Evolutionary conservation across 2,329 filamentous ascomycete genomes (phyloP), one percentile per base, ranked within the genome.

Genomic region (Allantophomopsis cytisporea): DNA sequence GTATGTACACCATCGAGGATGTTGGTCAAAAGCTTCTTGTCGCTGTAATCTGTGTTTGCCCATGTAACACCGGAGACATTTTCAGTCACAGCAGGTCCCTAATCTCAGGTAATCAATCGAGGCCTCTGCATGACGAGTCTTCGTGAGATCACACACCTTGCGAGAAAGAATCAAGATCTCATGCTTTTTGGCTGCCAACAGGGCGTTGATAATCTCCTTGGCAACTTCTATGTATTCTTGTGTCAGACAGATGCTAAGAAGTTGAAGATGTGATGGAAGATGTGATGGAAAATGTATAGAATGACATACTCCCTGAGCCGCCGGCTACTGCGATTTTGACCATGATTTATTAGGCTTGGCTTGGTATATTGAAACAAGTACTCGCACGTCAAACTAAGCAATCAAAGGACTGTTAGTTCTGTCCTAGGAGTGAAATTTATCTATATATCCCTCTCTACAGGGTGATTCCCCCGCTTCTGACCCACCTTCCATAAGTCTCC

Each of bases 161-260:
- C 71, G 59, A 1, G 61, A 68, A 2, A 77, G 51, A 15, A 76
- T 56, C 0, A 60, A 52, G 35, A 78, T 68, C 0, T 72, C 58
- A 41, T 78, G 72, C 39, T 65, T 71, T 8, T 60, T 59, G 3
- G 59, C 57, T 3, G 62, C 61, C 2, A 70, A 47, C 0, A 75
- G 57, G 3, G 54, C 60, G 41, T 74, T 69, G 16, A 75, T 54
- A 8, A 76, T 50, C 48, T 73, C 71, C 33, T 55, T 60, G 2
- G 65, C 67, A 36, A 77, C 64, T 40, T 71, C 71, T 75, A 35
- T 16, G 5, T 10, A 28, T 28, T 3, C 10, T 8, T 3, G 5
- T 10, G 23, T 28, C 11, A 28, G 23, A 8, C 10, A 28, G 23
- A 10, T 28, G 10, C 23, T 28, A 28, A 28, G 8, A 28, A 10